Percentiles rank a stretch among this genome's conserved stretches.
These are phyloP conservation scores for Naegleria gruberi DNA, from an alignment of 208 protist genomes.

Conservation along the genomic window DNA sequence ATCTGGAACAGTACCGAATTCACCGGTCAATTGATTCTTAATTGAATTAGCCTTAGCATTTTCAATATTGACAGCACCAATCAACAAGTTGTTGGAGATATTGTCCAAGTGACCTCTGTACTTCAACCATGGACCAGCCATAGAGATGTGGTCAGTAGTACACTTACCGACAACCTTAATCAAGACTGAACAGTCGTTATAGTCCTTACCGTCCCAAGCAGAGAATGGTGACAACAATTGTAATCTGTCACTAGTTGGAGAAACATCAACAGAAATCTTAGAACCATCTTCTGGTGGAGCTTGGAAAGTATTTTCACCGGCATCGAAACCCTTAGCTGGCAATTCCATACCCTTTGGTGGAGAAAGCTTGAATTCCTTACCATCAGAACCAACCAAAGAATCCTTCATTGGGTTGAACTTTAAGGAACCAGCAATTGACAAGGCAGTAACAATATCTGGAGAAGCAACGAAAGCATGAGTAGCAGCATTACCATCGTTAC, in stretches of 20 bases:
- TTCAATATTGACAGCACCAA: slow-evolving; percentile 60
- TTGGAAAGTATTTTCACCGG: slow-evolving; percentile 49
- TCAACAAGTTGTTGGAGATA: slow-evolving; percentile 75
- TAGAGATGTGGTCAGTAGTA: slow-evolving; percentile 76
- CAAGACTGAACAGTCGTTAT: slow-evolving; percentile 35
- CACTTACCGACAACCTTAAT: slow-evolving; percentile 71
- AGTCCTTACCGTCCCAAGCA: slow-evolving; percentile 51
- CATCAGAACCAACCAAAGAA: slow-evolving; percentile 40
- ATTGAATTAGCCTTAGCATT: slow-evolving; percentile 60
- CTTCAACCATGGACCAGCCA: slow-evolving; percentile 65
- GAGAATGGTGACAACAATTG: slow-evolving; percentile 53
- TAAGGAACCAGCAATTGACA: slow-evolving; percentile 54
- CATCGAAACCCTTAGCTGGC: slow-evolving; percentile 49
- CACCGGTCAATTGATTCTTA: slow-evolving; percentile 53
- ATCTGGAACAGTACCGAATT: slow-evolving; percentile 41
- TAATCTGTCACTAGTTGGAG: slow-evolving; percentile 43
- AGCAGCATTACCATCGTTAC: slow-evolving; percentile 63
- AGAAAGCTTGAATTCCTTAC: slow-evolving; percentile 42
- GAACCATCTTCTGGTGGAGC: slow-evolving; percentile 40
- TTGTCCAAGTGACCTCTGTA: slow-evolving; percentile 78
- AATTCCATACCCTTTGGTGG: slow-evolving; percentile 49
- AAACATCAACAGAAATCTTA: slow-evolving; percentile 46
- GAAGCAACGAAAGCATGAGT: slow-evolving; percentile 75
- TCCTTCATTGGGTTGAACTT: slow-evolving; percentile 67
- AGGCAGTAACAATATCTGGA: slow-evolving; percentile 64